These are phyloP conservation scores for Verticillium albo-atrum DNA, from an alignment of 2,329 filamentous ascomycete species.

Conservation along the genomic window DNA sequence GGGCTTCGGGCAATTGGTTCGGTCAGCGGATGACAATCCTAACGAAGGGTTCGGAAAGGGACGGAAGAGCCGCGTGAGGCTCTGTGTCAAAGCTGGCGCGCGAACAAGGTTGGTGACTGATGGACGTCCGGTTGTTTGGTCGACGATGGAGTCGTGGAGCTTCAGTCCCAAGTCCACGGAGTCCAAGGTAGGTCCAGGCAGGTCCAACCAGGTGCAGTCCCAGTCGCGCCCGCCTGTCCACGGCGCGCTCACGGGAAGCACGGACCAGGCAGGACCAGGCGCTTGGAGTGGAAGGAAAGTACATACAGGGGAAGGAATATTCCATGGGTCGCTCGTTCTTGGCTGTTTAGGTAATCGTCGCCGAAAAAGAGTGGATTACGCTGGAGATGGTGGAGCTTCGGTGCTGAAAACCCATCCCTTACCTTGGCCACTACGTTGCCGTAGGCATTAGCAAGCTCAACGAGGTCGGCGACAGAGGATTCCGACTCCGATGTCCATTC, in stretches of 20 bases:
- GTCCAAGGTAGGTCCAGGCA: background rate
- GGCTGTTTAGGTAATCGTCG: background rate
- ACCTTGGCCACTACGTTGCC: no score
- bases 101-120: background rate
- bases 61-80: background rate
- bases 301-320: background rate
- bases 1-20: background rate
- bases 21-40: no score
- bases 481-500: background rate
- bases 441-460: background rate
- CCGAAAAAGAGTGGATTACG: background rate
- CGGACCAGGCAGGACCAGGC: no score
- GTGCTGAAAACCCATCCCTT: no score
- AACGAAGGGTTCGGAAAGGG: background rate
- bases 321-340: background rate
- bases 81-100: background rate
- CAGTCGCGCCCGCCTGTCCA: no score
- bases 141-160: background rate
- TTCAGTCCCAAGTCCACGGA: background rate
- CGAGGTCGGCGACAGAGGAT: background rate
- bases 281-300: no score
- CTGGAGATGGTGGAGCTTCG: background rate
- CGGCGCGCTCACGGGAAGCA: background rate
- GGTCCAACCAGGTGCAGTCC: no score
- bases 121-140: background rate